Conservation (phyloP, 2,329 filamentous ascomycete genomes). For the Cordyceps fumosorosea region DNA sequence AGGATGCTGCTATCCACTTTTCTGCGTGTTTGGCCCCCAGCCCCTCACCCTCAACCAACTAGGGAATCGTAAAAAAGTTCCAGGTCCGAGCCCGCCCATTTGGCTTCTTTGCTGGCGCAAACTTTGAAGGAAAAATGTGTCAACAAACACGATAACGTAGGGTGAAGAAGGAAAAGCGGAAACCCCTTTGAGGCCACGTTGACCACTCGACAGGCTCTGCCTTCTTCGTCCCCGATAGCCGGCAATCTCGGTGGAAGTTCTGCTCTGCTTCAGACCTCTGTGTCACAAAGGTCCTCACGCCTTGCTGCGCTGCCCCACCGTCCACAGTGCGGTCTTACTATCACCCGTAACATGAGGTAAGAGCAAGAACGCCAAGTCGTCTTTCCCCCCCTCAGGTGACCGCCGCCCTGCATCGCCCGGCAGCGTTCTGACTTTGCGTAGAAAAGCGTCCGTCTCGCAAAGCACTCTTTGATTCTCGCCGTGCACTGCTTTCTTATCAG, state of each 20-base stretch:
- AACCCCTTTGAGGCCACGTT: neutral
- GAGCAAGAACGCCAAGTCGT: neutral
- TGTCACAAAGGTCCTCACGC: constrained; percentile 9
- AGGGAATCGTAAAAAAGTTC: neutral
- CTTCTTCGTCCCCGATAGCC: constrained; percentile 1
- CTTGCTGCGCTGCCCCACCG: constrained; percentile 2
- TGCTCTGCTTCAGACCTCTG: neutral
- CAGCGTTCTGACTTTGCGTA: neutral
- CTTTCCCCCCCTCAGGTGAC: constrained; percentile 8
- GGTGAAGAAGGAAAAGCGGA: neutral
- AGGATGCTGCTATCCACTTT: constrained; percentile 6
- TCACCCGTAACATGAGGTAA: constrained; percentile 1
- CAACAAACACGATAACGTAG: neutral
- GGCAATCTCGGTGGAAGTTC: neutral
- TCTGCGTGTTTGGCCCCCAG: neutral
- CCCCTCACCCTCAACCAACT: neutral
- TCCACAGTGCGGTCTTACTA: constrained; percentile 10
- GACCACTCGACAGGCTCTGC: neutral
- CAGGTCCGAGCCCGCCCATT: constrained; percentile 4
- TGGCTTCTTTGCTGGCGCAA: neutral
- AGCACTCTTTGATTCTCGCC: neutral
- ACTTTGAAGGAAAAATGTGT: neutral
- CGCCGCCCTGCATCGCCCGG: neutral
- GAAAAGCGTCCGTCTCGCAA: neutral
- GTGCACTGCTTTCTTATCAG: neutral